Base-by-base conservation (phyloP, 352 stramenopile species). In the Phytophthora lateralis region DNA sequence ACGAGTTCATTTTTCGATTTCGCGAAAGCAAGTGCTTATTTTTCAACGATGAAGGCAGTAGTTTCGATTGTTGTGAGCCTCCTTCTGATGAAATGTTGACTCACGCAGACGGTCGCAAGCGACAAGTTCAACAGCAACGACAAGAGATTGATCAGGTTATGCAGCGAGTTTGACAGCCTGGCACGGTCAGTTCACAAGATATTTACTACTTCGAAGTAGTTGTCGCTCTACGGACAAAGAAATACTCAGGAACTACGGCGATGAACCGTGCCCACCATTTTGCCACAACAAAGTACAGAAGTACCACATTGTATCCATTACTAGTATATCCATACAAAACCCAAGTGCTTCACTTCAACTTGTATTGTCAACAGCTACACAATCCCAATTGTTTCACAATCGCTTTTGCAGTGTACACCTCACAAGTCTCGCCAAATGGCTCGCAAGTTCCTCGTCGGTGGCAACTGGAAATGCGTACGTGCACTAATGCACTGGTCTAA, bases 401-500 rank as follows among this genome's bases (percentile, higher is more conserved):
- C 37, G 17, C 20, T 55, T 35, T 43, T 18, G 34, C 49, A 9
- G 24, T 8, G 15, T 20, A 20, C 6, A 38, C 3, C 5, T 24
- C 12, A 20, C 6, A 38, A 0, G 14, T 24, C 41, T 30, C 10
- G 30, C 6, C n/a, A 3, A 18, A 85, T 85, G 76, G 9, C 62
- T 63, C 80, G 92, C 46, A 96, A 90, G 52, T 85, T 91, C 34
- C 81, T 98, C 65, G 97, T 98, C 65, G 89, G 85, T 35, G 93
- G 93, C 59, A 98, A 98, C 77, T 98, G 93, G 93, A 98, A 98
- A 85, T 86, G 71, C 68, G 77, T 87, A 79, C 91, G 72, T 96
- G 85, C 60, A 17, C 11, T 18, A 0, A 6, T 30, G 2, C 2
- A 30, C 2, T 43, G 30, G 21, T 30, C 26, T 5, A 30, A 4